Conservation (phyloP, 495 filamentous ascomycete genomes). For the Lophium mytilinum region DNA sequence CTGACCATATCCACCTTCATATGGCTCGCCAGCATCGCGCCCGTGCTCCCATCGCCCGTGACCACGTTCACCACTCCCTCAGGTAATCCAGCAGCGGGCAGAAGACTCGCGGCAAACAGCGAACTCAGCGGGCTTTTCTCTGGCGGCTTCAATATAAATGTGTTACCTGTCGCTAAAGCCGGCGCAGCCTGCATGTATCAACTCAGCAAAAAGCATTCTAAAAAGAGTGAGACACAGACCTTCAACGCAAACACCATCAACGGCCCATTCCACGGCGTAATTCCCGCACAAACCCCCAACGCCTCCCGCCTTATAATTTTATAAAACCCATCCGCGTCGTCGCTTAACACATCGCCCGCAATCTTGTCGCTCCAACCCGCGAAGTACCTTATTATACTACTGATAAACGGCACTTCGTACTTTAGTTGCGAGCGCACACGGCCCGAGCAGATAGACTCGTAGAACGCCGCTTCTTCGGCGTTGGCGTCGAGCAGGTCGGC, state of each 20-base stretch:
- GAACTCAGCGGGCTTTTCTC: slow-evolving; percentile 68
- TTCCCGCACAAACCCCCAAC: background rate
- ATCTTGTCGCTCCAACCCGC: background rate
- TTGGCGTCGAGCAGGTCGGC: background rate
- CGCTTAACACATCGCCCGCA: background rate
- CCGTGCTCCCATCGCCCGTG: slow-evolving; percentile 61
- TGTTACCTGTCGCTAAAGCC: slow-evolving; percentile 73
- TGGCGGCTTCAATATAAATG: slow-evolving; percentile 75
- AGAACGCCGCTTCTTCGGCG: background rate
- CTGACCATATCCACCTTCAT: slow-evolving; percentile 64
- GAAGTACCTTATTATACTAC: background rate
- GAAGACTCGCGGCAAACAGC: slow-evolving; percentile 57
- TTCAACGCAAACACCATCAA: background rate
- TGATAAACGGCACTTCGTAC: background rate
- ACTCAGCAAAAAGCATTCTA: no score
- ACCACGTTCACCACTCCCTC: slow-evolving; percentile 72
- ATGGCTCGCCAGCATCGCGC: slow-evolving; percentile 56
- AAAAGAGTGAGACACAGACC: background rate
- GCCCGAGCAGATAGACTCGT: background rate
- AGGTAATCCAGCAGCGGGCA: slow-evolving; percentile 60
- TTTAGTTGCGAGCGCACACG: background rate
- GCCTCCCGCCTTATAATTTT: background rate
- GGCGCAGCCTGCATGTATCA: slow-evolving; percentile 57
- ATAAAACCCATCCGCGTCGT: background rate
- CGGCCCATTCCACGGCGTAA: background rate